Conservation (phyloP, 2,329 filamentous ascomycete species). For the Periconia sp. region DNA sequence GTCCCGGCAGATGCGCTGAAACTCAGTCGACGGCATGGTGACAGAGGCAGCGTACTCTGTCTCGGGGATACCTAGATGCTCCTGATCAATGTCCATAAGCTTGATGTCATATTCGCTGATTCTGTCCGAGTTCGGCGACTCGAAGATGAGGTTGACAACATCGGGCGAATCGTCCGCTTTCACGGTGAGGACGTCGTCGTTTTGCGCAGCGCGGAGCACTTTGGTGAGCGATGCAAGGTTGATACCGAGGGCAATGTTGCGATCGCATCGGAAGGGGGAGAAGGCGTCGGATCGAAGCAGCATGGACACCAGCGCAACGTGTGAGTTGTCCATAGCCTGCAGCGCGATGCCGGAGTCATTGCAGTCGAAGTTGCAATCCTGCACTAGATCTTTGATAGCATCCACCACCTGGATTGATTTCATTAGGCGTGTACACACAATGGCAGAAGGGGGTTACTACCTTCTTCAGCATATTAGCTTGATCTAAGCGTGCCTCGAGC, state of each 20-base stretch:
- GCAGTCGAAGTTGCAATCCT: constrained; percentile 99
- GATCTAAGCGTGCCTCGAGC: constrained; percentile 97
- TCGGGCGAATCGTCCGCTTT: constrained; percentile 98
- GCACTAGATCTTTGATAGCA: constrained; percentile 98
- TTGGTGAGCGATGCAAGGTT: constrained; percentile 97
- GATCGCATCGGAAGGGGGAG: constrained; percentile 95
- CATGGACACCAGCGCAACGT: constrained; percentile 99
- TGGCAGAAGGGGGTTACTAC: constrained; percentile 58
- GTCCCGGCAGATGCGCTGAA: constrained; percentile 94
- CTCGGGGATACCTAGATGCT: constrained; percentile 97
- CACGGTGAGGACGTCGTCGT: constrained; percentile 91
- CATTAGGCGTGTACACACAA: constrained; percentile 19
- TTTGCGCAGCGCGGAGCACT: constrained; percentile 91
- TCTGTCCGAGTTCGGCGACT: constrained; percentile 85
- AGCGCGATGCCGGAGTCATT: constrained; percentile 98
- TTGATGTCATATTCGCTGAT: constrained; percentile 99
- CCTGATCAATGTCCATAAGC: constrained; percentile 99
- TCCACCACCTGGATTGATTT: constrained; percentile 84
- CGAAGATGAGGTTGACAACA: constrained; percentile 93
- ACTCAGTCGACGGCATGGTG: constrained; percentile 85
- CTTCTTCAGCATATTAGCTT: constrained; percentile 95
- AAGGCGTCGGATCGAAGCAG: constrained; percentile 96
- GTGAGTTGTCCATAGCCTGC: constrained; percentile 99
- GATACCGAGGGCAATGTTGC: constrained; percentile 97
- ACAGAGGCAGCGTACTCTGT: constrained; percentile 97